A percentile compares a stretch with the other conserved stretches of the same genome.
Conservation (phyloP, 139 green algal species). For the Asterochloris sp. region DNA sequence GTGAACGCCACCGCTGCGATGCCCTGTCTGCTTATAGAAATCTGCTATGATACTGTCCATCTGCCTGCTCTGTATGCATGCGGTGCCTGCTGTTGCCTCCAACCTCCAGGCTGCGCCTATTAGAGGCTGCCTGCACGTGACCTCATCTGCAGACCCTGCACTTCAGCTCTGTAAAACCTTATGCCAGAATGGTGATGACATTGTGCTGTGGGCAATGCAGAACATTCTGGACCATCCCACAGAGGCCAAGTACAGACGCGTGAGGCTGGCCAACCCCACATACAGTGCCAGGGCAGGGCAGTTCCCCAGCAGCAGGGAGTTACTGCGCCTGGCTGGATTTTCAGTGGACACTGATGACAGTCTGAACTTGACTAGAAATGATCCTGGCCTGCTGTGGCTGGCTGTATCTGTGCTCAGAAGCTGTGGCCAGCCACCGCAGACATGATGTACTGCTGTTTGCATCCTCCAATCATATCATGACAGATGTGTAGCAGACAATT, state of each 20-base stretch:
- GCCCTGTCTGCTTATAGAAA: neutral
- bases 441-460: too few species aligned
- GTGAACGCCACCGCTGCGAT: neutral
- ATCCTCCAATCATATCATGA: too few species aligned
- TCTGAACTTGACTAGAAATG: constrained; percentile 5
- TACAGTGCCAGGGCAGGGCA: neutral
- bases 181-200: neutral
- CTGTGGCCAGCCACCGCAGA: too few species aligned
- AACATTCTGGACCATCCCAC: constrained; percentile 12
- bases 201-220: neutral
- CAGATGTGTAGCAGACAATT: too few species aligned
- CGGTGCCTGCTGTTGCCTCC: neutral
- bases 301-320: neutral
- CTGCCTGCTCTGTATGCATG: neutral
- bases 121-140: neutral
- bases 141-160: neutral
- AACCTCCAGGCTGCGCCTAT: neutral
- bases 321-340: constrained; percentile 11
- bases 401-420: constrained; percentile 2
- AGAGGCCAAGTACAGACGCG: constrained; percentile 6
- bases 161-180: neutral
- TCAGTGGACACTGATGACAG: neutral
- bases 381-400: constrained; percentile 14
- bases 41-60: neutral
- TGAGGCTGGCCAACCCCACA: constrained; percentile 1